A percentile compares a stretch with the other conserved stretches of the same genome.
Evolutionary conservation across 2,329 filamentous ascomycete genomes (phyloP).

Genomic region (Trichoderma koningiopsis): DNA sequence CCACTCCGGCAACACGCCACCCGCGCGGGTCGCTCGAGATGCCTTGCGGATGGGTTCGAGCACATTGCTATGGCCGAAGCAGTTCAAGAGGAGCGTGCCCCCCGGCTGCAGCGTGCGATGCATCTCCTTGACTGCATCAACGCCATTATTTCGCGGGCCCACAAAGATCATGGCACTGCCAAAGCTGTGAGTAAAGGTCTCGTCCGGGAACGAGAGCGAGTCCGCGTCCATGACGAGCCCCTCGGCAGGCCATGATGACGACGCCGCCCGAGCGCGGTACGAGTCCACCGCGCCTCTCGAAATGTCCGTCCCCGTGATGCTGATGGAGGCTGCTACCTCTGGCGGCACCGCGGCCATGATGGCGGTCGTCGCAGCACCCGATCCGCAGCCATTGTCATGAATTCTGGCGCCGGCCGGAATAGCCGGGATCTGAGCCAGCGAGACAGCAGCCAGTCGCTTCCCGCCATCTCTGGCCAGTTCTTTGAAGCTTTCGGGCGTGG

Average conservation of each 20-base stretch:
- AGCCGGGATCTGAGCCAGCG: slow-evolving; percentile 11
- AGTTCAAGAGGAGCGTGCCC: slow-evolving; percentile 17
- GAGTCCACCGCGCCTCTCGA: slow-evolving; percentile 10
- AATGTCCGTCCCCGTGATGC: slow-evolving; percentile 17
- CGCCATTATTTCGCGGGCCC: slow-evolving; percentile 13
- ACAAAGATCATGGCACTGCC: slow-evolving; percentile 18
- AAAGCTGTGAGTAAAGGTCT: slow-evolving; percentile 16
- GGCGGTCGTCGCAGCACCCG: slow-evolving; percentile 9
- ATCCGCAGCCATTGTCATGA: slow-evolving; percentile 22
- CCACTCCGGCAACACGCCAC: slow-evolving; percentile 3
- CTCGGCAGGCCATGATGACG: slow-evolving; percentile 1
- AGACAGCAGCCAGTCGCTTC: slow-evolving; percentile 15
- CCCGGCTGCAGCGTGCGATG: slow-evolving; percentile 19
- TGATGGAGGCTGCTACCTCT: slow-evolving; percentile 5
- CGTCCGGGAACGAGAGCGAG: slow-evolving; percentile 12
- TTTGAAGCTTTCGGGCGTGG: slow-evolving; percentile 19
- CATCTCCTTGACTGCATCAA: slow-evolving; percentile 17
- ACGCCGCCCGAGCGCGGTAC: background rate
- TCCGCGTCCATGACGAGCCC: slow-evolving; percentile 20
- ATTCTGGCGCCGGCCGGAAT: slow-evolving; percentile 15
- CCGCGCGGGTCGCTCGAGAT: slow-evolving; percentile 12
- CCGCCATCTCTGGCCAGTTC: slow-evolving; percentile 14
- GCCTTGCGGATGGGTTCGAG: slow-evolving; percentile 12
- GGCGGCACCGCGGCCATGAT: slow-evolving; percentile 12
- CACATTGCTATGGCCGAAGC: slow-evolving; percentile 2